phyloP scores from a whole-genome alignment of 345 rosid genomes.

The Odontarrhena argentea region DNA sequence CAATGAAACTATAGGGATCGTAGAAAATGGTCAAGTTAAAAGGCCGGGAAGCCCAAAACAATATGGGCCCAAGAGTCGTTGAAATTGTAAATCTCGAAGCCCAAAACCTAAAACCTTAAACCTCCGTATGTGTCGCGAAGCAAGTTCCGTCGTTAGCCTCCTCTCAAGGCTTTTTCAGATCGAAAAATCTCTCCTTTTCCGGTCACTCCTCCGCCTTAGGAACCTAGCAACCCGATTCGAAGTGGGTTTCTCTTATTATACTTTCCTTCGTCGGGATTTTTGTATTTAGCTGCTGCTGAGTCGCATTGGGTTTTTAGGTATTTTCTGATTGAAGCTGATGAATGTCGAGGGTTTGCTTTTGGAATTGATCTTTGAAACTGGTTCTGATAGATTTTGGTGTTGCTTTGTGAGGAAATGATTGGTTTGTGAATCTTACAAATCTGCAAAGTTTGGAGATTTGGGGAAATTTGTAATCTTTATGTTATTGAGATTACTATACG shows the following conservation, averaged over 20 bases:
- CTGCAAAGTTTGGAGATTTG: constrained; percentile 19
- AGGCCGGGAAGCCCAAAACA: constrained; percentile 24
- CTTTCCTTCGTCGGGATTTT: neutral
- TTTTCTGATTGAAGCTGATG: constrained; percentile 28
- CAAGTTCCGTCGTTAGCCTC: constrained; percentile 34
- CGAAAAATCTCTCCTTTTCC: constrained; percentile 29
- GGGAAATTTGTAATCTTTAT: neutral
- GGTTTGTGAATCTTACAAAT: constrained; percentile 24
- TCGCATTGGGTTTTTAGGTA: constrained; percentile 29
- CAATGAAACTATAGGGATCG: neutral
- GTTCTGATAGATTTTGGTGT: neutral
- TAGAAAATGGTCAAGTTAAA: neutral
- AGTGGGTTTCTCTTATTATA: neutral
- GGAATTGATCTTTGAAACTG: neutral
- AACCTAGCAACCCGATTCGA: neutral
- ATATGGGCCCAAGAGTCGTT: constrained; percentile 14
- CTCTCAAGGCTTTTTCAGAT: constrained; percentile 36
- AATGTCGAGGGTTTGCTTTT: constrained; percentile 6
- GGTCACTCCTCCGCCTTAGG: constrained; percentile 19
- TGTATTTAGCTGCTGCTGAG: neutral
- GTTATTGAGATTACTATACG: constrained; percentile 30
- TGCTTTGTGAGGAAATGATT: constrained; percentile 15
- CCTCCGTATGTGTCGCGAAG: constrained; percentile 28
- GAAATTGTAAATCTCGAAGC: neutral
- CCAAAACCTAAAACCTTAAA: constrained; percentile 37